phyloP scores from a whole-genome alignment of 768 basidiomycete species.

The Lentinula edodes region DNA sequence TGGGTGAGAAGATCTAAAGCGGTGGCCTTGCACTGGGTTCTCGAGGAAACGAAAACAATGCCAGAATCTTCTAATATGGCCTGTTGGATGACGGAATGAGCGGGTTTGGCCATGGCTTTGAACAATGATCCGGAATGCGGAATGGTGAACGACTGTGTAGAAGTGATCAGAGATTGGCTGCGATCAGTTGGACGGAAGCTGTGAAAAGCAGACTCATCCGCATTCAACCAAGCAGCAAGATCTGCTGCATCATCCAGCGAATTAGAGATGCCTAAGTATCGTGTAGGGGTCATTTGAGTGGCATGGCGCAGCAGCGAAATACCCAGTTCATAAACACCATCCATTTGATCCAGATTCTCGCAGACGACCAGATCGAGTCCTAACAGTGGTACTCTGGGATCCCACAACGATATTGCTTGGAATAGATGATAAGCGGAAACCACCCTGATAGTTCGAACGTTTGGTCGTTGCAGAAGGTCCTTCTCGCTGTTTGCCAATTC shows the following conservation, averaged over 20 bases:
- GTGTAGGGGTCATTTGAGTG: slow-evolving; percentile 54
- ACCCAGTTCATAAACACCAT: slow-evolving; percentile 75
- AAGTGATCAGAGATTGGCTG: slow-evolving; percentile 67
- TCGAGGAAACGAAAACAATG: slow-evolving; percentile 87
- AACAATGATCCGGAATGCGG: slow-evolving; percentile 83
- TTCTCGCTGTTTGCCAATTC: slow-evolving; percentile 28
- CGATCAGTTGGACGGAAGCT: slow-evolving; percentile 81
- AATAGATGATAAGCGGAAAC: slow-evolving; percentile 51
- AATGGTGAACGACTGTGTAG: slow-evolving; percentile 75
- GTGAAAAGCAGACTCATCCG: slow-evolving; percentile 56
- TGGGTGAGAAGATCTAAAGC: slow-evolving; percentile 86
- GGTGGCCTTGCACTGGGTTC: slow-evolving; percentile 63
- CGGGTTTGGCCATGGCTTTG: slow-evolving; percentile 90
- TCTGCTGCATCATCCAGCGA: slow-evolving; percentile 80
- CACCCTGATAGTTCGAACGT: slow-evolving; percentile 46
- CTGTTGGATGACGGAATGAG: slow-evolving; percentile 65
- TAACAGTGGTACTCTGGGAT: slow-evolving; percentile 20
- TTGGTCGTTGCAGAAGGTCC: slow-evolving; percentile 29
- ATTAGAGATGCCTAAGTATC: slow-evolving; percentile 71
- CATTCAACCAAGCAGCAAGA: slow-evolving; percentile 79
- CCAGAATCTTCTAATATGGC: slow-evolving; percentile 41
- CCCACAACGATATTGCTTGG: slow-evolving; percentile 28
- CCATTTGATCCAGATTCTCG: slow-evolving; percentile 82
- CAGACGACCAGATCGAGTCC: slow-evolving; percentile 67
- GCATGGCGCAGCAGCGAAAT: slow-evolving; percentile 67